Base-by-base conservation (phyloP, 495 filamentous ascomycete genomes). In the Hypoxylon subgilvum region DNA sequence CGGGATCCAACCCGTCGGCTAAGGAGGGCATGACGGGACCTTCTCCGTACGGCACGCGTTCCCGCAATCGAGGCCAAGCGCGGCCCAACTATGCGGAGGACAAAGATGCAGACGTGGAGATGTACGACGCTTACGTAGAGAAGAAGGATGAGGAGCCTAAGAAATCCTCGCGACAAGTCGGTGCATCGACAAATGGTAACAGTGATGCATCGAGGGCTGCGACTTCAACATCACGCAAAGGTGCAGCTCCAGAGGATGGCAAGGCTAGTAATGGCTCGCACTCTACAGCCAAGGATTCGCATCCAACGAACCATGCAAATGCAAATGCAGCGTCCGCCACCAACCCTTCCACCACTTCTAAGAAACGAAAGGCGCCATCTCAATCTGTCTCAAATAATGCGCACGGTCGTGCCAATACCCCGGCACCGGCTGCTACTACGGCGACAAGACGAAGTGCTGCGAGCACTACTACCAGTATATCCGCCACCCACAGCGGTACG, bases 51-150 rank as follows among this genome's bases (percentile, higher is more conserved):
- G 94, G 94, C 56, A 99, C 95, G 60, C 89, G 94, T 61, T 98
- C 94, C 52, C 87, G 94, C 70, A 96, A 95, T 69, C 86, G 92
- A 55, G 90, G 88, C 55, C 80, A 78, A 50, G 80, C 89, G 60
- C 88, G 94, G 57, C 85, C 87, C 40, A 98, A 98, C 72, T 98
- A 98, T 73, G 95, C 94, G 23, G 94, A 98, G 75, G 95, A 98
- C 74, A 88, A 88, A 68, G 94, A 97, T 65, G 76, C 91, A 60
- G 95, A 97, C 57, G 84, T 90, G 74, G 94, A 98, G 31, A 81
- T 88, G 64, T 78, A 74, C 61, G 78, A 81, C 50, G 48, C 57
- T 23, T 69, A 85, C 83, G 58, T 74, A 67, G 73, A 80, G 58
- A 62, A 76, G 21, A 73, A 76, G 35, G 72, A 78, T 1, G 70